Base-by-base conservation (phyloP, 352 stramenopile genomes). In the Globisporangium iwayamae region DNA sequence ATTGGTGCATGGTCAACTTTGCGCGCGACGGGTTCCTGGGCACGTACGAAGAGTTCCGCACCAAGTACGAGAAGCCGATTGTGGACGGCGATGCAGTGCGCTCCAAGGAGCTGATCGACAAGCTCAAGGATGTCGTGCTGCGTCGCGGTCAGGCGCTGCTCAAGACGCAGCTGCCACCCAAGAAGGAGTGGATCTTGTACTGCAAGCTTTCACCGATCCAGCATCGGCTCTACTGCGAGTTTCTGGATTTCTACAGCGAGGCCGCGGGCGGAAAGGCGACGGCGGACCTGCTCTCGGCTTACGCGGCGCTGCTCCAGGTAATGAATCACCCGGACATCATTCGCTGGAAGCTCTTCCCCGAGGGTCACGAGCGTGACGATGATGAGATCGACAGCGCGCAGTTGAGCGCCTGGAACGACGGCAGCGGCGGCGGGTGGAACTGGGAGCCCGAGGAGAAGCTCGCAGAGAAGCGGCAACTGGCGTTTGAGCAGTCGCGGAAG, bases 1-100 rank as follows among this genome's bases (percentile, higher is more conserved):
- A 96, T 60, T 97, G 84, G 84, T 95, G 84, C 63, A 96, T 97
- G 86, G 85, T 97, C 11, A 92, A 96, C 69, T 97, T 96, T 73
- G 85, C 85, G 8, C 76, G 86, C 6, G 77, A 88, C 5, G 70
- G 71, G 2, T 94, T 90, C 36, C 50, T 97, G 32, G 83, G 76
- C 10, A 77, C 70, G 30, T 93, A 93, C 48, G 83, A 96, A 0
- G 65, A 73, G 25, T 96, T 96, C 47, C 86, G 91, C 36, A 62
- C 75, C 39, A 74, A 75, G 16, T 97, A 93, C 45, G 87, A 94
- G 61, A 73, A 85, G 30, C 89, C 89, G 2, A 95, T 96, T 60
- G 34, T 95, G 25, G 87, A 96, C 43, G 87, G 88, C 28, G 66
- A 93, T 57, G 62, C 55, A 3, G 60, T 51, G 20, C 76, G 82